Conservation (phyloP, 2,329 filamentous ascomycete species). For the Xylaria sp. region DNA sequence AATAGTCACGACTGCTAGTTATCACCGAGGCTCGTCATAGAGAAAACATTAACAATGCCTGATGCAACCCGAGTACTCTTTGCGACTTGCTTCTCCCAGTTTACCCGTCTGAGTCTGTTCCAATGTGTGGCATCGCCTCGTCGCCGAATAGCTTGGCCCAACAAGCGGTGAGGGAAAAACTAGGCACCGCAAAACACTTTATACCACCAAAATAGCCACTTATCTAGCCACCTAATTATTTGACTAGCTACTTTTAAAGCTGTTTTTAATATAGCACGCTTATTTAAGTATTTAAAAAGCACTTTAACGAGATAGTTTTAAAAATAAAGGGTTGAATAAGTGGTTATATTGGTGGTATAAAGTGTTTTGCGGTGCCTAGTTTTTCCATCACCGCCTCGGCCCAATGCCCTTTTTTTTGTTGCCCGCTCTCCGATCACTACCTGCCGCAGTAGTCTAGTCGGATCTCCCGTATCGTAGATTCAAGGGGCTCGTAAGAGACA, state of each 20-base stretch:
- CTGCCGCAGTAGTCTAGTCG: background rate
- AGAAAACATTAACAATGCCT: background rate
- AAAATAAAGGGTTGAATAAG: too few relatives aligned
- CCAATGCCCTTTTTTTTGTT: conserved; percentile 7
- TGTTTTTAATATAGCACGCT: too few relatives aligned
- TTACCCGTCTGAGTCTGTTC: conserved; percentile 7
- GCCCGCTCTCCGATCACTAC: conserved; percentile 25
- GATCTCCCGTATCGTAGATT: conserved; percentile 18
- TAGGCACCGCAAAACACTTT: too few relatives aligned
- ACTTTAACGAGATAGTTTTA: too few relatives aligned
- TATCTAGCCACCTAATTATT: too few relatives aligned
- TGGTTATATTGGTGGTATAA: too few relatives aligned
- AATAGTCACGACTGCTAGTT: background rate
- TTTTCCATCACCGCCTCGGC: too few relatives aligned
- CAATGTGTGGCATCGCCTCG: conserved; percentile 5
- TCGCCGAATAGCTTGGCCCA: conserved; percentile 8
- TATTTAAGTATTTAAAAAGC: too few relatives aligned
- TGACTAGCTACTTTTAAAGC: too few relatives aligned
- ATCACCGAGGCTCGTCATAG: background rate
- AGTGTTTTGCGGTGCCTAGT: too few relatives aligned
- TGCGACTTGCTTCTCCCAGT: conserved; percentile 12
- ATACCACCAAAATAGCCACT: too few relatives aligned
- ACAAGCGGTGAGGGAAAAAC: too few relatives aligned
- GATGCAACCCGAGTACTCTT: conserved; percentile 4
- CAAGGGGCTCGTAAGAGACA: conserved; percentile 26